Evolutionary conservation across 192 early-diverging fungal species (phyloP).

Genomic region (Umbelopsis sp.): DNA sequence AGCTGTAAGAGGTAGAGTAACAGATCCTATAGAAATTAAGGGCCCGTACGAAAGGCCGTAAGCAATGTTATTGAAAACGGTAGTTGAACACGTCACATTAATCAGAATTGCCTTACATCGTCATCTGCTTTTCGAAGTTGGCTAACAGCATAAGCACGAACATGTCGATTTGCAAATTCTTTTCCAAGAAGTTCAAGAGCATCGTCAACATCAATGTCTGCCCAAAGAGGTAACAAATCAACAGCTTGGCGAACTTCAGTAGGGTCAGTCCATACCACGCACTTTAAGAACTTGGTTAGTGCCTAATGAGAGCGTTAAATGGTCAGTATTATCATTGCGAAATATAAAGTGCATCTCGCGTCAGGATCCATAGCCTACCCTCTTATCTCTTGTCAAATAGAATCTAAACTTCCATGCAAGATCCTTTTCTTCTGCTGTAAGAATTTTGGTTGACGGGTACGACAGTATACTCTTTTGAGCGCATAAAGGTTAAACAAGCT

Average conservation of each 20-base stretch:
- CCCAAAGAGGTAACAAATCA: constrained; percentile 86
- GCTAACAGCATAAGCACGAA: constrained; percentile 85
- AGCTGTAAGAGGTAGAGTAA: constrained; percentile 93
- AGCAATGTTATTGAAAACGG: background rate
- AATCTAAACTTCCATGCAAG: constrained; percentile 98
- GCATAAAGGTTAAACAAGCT: background rate
- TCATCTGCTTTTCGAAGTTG: constrained; percentile 91
- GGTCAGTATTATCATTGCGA: too few species aligned
- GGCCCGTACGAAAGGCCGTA: too few species aligned
- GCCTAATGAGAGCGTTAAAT: constrained; percentile 50
- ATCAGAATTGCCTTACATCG: constrained; percentile 55
- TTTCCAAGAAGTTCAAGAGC: constrained; percentile 92
- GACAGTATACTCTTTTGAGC: constrained; percentile 73
- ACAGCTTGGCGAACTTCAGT: constrained; percentile 92
- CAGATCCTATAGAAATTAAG: constrained; percentile 69
- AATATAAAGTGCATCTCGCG: too few species aligned
- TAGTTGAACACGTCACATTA: background rate
- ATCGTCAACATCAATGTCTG: constrained; percentile 92
- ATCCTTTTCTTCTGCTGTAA: constrained; percentile 90
- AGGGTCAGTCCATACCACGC: constrained; percentile 92
- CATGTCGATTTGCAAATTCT: constrained; percentile 80
- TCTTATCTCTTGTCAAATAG: constrained; percentile 91
- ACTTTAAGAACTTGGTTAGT: constrained; percentile 97
- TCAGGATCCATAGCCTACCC: constrained; percentile 42
- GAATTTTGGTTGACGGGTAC: constrained; percentile 87